Evolutionary conservation across 2,329 filamentous ascomycete genomes (phyloP).

Genomic region (Cladorrhinum sp.): DNA sequence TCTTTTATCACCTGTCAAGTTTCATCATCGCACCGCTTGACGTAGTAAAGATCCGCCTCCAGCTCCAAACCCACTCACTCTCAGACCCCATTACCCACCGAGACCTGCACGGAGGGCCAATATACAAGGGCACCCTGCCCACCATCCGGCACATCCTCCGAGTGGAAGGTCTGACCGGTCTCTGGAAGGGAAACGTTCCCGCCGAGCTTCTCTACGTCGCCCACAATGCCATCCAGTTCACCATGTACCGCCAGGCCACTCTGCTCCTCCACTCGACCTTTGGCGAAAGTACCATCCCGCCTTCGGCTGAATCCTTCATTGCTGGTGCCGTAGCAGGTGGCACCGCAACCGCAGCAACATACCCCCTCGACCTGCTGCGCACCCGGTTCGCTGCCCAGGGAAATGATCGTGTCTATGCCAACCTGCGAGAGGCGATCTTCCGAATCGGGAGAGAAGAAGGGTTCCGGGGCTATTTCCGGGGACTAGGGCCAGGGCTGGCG

Average conservation of each 20-base stretch:
- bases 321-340: slow-evolving; percentile 81
- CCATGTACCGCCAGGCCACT: slow-evolving; percentile 74
- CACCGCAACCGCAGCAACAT: slow-evolving; percentile 76
- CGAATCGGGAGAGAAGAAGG: slow-evolving; percentile 79
- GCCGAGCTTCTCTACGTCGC: slow-evolving; percentile 91
- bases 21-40: slow-evolving; percentile 95
- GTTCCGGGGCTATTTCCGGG: slow-evolving; percentile 77
- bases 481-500: slow-evolving; percentile 72
- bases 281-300: slow-evolving; percentile 50
- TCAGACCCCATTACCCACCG: slow-evolving; percentile 66
- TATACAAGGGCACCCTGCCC: slow-evolving; percentile 72
- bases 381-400: slow-evolving; percentile 98
- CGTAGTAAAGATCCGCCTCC: slow-evolving; percentile 95
- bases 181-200: slow-evolving; percentile 98
- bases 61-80: slow-evolving; percentile 84
- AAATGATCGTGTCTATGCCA: slow-evolving; percentile 71
- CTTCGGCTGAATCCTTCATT: slow-evolving; percentile 73
- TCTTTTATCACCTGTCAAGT: slow-evolving; percentile 41
- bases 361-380: slow-evolving; percentile 87
- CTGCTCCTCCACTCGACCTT: slow-evolving; percentile 57
- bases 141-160: slow-evolving; percentile 74
- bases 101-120: slow-evolving; percentile 43
- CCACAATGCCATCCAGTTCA: slow-evolving; percentile 89
- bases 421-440: slow-evolving; percentile 63
- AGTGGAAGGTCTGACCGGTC: slow-evolving; percentile 77